phyloP scores from a whole-genome alignment of 1,284 basidiomycete genomes.

The Leccinum fallax region DNA sequence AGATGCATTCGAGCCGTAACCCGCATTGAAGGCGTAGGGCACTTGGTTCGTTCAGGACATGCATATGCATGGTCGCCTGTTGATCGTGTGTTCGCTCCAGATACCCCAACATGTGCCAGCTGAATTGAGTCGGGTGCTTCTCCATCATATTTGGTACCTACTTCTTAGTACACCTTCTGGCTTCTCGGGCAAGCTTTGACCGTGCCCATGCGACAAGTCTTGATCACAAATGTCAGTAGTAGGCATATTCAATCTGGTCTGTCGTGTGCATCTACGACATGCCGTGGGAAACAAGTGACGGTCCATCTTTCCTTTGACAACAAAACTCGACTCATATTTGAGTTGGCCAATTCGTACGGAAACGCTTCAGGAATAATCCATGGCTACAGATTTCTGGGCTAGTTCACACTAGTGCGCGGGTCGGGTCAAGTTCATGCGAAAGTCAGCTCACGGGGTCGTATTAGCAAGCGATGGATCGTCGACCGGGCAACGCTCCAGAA shows the following conservation, averaged over 20 bases:
- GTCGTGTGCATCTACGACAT: too few relatives aligned
- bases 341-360: not conserved
- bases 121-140: slow-evolving; percentile 20
- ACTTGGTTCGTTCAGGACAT: slow-evolving; percentile 42
- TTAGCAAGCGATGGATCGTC: slow-evolving; percentile 86
- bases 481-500: slow-evolving; percentile 74
- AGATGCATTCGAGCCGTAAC: slow-evolving; percentile 44
- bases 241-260: too few relatives aligned
- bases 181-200: too few relatives aligned
- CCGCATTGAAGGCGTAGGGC: slow-evolving; percentile 45
- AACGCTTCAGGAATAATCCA: slow-evolving; percentile 25
- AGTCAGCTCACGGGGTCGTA: slow-evolving; percentile 18
- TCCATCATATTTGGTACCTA: slow-evolving; percentile 4
- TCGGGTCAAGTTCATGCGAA: slow-evolving; percentile 11
- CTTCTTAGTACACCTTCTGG: too few relatives aligned
- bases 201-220: too few relatives aligned
- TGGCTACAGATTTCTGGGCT: slow-evolving; percentile 78
- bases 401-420: slow-evolving; percentile 70
- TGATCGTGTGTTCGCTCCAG: slow-evolving; percentile 10
- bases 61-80: not conserved
- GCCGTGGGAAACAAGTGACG: too few relatives aligned
- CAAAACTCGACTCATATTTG: not conserved
- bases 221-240: too few relatives aligned
- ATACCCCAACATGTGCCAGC: slow-evolving; percentile 30
- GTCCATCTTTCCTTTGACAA: not conserved